phyloP scores from a whole-genome alignment of 495 filamentous ascomycete genomes.

The Tuber calosporum region DNA sequence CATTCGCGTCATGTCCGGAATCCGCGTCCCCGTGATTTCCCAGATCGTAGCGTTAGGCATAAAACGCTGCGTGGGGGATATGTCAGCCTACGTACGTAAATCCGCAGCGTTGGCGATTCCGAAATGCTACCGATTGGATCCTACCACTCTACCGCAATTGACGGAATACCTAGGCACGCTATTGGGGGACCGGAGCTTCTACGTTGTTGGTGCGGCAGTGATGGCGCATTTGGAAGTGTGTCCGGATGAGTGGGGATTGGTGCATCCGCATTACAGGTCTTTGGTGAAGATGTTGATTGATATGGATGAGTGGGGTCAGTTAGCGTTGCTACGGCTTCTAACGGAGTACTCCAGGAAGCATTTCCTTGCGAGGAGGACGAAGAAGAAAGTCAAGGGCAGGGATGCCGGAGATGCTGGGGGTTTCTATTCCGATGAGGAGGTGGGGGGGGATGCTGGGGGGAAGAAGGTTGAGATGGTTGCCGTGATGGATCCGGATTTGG shows the following conservation, averaged over 20 bases:
- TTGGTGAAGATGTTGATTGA: slow-evolving; percentile 86
- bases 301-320: slow-evolving; percentile 98
- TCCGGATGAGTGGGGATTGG: slow-evolving; percentile 72
- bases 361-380: slow-evolving; percentile 65
- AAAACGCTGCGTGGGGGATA: slow-evolving; percentile 82
- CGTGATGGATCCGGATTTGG: slow-evolving; percentile 72
- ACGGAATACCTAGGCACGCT: slow-evolving; percentile 68
- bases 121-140: slow-evolving; percentile 93
- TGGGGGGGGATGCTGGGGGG: slow-evolving; percentile 46
- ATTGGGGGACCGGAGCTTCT: slow-evolving; percentile 86
- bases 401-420: slow-evolving; percentile 49
- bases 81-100: slow-evolving; percentile 88
- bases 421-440: slow-evolving; percentile 69
- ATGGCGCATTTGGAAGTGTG: slow-evolving; percentile 83
- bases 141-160: slow-evolving; percentile 73
- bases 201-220: slow-evolving; percentile 86
- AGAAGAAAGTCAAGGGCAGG: slow-evolving; percentile 46
- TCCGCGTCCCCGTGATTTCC: slow-evolving; percentile 93
- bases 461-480: slow-evolving; percentile 51
- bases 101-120: slow-evolving; percentile 92
- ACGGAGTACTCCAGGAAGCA: slow-evolving; percentile 76
- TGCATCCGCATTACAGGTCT: slow-evolving; percentile 80
- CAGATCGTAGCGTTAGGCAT: slow-evolving; percentile 97
- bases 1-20: slow-evolving; percentile 88
- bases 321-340: slow-evolving; percentile 72